These are phyloP conservation scores for Chaetomium cochliodes DNA, from an alignment of 495 filamentous ascomycete species.

Conservation along the genomic window DNA sequence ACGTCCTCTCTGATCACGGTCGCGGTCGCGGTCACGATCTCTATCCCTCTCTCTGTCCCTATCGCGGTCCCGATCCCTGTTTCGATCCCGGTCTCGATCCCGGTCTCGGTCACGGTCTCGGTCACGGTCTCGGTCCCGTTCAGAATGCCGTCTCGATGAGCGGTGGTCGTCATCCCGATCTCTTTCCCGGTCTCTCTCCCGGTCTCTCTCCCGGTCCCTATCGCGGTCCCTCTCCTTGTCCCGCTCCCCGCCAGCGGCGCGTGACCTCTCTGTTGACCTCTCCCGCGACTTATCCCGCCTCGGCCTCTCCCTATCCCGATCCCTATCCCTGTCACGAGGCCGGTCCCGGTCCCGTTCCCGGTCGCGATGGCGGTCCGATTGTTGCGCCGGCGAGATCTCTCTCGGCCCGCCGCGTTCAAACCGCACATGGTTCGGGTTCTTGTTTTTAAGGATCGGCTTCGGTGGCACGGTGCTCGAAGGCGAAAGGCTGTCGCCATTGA, in stretches of 20 bases:
- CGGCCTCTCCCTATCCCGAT: constrained; percentile 19
- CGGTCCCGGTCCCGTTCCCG: constrained; percentile 27
- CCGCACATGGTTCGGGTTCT: constrained; percentile 48
- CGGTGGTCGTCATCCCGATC: not conserved
- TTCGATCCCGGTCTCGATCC: constrained; percentile 19
- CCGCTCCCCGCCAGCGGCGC: not conserved
- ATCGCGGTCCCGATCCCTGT: constrained; percentile 25
- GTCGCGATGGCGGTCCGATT: constrained; percentile 20
- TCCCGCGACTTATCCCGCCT: no score
- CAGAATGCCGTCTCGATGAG: not conserved
- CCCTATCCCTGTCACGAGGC: constrained; percentile 8
- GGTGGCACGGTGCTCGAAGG: constrained; percentile 44
- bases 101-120: constrained; percentile 27
- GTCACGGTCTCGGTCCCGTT: constrained; percentile 29
- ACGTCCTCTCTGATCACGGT: constrained; percentile 33
- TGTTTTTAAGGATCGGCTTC: constrained; percentile 54
- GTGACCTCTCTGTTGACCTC: no score
- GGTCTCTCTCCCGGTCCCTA: constrained; percentile 23
- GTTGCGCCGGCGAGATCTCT: constrained; percentile 35
- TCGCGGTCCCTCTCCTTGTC: constrained; percentile 33
- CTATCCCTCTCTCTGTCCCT: constrained; percentile 30
- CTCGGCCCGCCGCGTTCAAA: constrained; percentile 44
- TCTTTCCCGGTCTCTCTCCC: no score
- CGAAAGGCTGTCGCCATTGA: constrained; percentile 34
- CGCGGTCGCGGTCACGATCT: constrained; percentile 33